A percentile compares a stretch with the other conserved stretches of the same genome.
Evolutionary conservation across 2,329 filamentous ascomycete species (phyloP).

Genomic region (Fusarium poae): DNA sequence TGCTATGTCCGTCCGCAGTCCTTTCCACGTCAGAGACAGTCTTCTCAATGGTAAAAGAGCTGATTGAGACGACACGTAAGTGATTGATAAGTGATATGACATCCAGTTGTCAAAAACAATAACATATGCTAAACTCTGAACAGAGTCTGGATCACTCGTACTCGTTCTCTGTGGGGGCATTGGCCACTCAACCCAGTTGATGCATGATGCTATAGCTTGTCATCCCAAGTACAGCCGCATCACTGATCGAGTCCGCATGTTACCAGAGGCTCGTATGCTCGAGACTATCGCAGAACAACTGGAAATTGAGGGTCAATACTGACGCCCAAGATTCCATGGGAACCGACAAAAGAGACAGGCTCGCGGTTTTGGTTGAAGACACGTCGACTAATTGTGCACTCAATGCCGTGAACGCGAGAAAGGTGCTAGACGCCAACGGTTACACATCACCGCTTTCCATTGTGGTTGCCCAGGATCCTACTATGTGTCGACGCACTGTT

Average conservation of each 20-base stretch:
- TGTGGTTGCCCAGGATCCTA: conserved; percentile 41
- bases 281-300: conserved; percentile 30
- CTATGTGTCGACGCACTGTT: conserved; percentile 40
- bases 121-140: background rate
- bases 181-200: conserved; percentile 40
- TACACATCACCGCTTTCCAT: conserved; percentile 37
- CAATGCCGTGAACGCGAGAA: conserved; percentile 37
- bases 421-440: conserved; percentile 33
- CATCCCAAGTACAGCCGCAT: conserved; percentile 34
- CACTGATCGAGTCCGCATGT: conserved; percentile 7
- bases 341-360: background rate
- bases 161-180: conserved; percentile 42
- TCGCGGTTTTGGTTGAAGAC: conserved; percentile 39
- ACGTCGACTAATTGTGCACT: conserved; percentile 43
- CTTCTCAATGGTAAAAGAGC: conserved; percentile 15
- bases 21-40: conserved; percentile 33
- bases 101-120: background rate
- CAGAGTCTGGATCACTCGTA: background rate
- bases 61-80: conserved; percentile 10
- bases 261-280: conserved; percentile 37
- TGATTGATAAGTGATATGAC: background rate
- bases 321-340: background rate
- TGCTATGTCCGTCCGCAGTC: conserved; percentile 40
- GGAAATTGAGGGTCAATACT: conserved; percentile 5
- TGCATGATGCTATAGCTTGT: conserved; percentile 36